A percentile compares a stretch with the other conserved stretches of the same genome.
Conservation (phyloP, 257 asterid species). For the Penstemon barbatus region DNA sequence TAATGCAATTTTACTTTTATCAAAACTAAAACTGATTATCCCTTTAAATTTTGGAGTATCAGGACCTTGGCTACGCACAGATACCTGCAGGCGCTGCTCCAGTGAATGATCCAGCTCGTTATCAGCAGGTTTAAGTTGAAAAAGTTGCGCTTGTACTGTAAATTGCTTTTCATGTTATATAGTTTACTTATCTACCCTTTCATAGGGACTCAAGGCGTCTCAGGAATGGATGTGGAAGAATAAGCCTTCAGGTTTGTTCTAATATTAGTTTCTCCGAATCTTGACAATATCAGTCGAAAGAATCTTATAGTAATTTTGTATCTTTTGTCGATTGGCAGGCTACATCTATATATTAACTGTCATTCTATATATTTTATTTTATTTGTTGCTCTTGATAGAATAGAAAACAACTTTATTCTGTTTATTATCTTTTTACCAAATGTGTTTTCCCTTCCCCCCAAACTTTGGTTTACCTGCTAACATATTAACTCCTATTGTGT, state of each 20-base stretch:
- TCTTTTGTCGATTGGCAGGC: not conserved
- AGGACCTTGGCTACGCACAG: conserved; percentile 61
- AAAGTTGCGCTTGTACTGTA: conserved; percentile 5
- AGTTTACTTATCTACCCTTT: not conserved
- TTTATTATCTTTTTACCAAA: not conserved
- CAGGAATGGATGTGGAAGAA: conserved; percentile 76
- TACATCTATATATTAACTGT: not conserved
- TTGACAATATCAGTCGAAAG: not conserved
- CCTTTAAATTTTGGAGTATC: conserved; percentile 18
- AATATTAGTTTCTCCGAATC: not conserved
- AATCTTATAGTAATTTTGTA: not conserved
- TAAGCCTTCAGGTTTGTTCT: conserved; percentile 38
- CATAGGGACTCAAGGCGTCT: conserved; percentile 45
- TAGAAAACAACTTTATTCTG: not conserved
- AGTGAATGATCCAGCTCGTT: conserved; percentile 46
- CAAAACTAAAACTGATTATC: conserved; percentile 13
- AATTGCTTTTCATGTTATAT: conserved; percentile 5
- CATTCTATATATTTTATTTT: not conserved
- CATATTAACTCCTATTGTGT: not conserved
- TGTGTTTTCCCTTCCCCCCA: not conserved
- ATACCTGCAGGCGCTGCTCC: conserved; percentile 44
- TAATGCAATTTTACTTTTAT: too few species aligned
- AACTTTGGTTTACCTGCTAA: not conserved
- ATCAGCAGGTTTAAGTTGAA: conserved; percentile 58
- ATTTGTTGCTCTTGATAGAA: not conserved